Evolutionary conservation across 2,329 filamentous ascomycete species (phyloP).

Genomic region (Neofusicoccum kwambonambiense): DNA sequence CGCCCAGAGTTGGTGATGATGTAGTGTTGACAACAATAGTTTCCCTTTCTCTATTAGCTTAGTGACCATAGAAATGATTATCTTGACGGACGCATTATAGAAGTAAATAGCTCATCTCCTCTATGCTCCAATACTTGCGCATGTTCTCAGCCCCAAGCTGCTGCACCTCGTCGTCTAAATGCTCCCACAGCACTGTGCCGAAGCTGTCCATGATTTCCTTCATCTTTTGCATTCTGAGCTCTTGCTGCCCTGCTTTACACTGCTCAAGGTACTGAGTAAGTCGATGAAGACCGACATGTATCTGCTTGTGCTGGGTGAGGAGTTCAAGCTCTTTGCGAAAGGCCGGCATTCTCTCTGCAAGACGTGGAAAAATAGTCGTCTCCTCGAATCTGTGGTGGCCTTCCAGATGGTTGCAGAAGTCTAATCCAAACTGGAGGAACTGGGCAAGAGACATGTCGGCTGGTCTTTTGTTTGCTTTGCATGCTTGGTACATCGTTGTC

Average conservation of each 20-base stretch:
- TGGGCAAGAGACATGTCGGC: slow-evolving; percentile 63
- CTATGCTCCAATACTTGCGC: slow-evolving; percentile 74
- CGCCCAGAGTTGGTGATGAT: too few relatives aligned
- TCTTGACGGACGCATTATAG: too few relatives aligned
- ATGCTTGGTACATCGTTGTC: slow-evolving; percentile 68
- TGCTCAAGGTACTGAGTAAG: slow-evolving; percentile 65
- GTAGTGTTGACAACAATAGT: too few relatives aligned
- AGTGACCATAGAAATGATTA: too few relatives aligned
- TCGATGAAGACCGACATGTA: slow-evolving; percentile 71
- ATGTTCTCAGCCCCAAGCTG: slow-evolving; percentile 82
- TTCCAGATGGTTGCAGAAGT: slow-evolving; percentile 68
- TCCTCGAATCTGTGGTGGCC: slow-evolving; percentile 84
- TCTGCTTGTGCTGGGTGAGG: slow-evolving; percentile 71
- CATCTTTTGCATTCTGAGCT: slow-evolving; percentile 58
- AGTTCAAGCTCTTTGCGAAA: slow-evolving; percentile 66
- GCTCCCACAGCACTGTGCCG: slow-evolving; percentile 74
- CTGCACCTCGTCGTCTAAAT: slow-evolving; percentile 81
- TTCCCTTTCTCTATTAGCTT: too few relatives aligned
- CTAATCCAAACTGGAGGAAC: slow-evolving; percentile 65
- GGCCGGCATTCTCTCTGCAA: slow-evolving; percentile 76
- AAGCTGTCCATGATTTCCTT: slow-evolving; percentile 74
- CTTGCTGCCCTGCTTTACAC: slow-evolving; percentile 60
- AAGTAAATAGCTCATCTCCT: slow-evolving; percentile 68
- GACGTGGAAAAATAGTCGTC: slow-evolving; percentile 71
- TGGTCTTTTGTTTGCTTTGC: slow-evolving; percentile 58